Evolutionary conservation across 257 asterid species (phyloP), one percentile per base, ranked within the genome.

Genomic region (Lantana camara): DNA sequence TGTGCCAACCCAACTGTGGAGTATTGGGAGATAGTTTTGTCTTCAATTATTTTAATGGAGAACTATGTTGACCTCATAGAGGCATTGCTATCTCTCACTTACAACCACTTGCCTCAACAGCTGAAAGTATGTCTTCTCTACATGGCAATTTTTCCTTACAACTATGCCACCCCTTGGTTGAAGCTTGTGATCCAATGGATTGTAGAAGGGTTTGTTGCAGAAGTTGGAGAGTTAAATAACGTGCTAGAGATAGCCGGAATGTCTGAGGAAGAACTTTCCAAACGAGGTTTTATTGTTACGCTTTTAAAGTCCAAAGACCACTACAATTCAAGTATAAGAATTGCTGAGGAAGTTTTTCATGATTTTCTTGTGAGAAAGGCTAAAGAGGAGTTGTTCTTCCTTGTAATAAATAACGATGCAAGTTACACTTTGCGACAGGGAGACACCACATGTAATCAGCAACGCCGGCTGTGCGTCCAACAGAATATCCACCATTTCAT

Each of bases 161-260:
- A 13, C 13, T 41, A 41, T 41, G 47, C 13, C 5, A 41, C 13
- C 47, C 47, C 47, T 10, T 13, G 11, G 16, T 63, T n/a, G 67
- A 74, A 41, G 27, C 59, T 72, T 16, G 3, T 68, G 24, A 47
- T 22, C 9, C 9, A 57, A 34, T 68, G 66, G 66, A 17, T 23
- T 68, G 59, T 29, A 10, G 73, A 68, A 17, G 73, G 69, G 24
- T 60, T 73, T 24, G 8, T 60, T 16, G 41, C 22, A 32, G n/a
- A 27, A 37, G 13, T 9, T 1, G n/a, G n/a, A n/a, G n/a, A n/a
- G n/a, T n/a, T n/a, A n/a, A n/a, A n/a, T n/a, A n/a, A n/a, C n/a
- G n/a, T n/a, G n/a, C n/a, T n/a, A n/a, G n/a, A n/a, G n/a, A n/a
- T n/a, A n/a, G n/a, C n/a, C n/a, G n/a, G n/a, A n/a, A n/a, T 2